Base-by-base conservation (phyloP, 441 rosid genomes). In the Dalechampia spathulata region DNA sequence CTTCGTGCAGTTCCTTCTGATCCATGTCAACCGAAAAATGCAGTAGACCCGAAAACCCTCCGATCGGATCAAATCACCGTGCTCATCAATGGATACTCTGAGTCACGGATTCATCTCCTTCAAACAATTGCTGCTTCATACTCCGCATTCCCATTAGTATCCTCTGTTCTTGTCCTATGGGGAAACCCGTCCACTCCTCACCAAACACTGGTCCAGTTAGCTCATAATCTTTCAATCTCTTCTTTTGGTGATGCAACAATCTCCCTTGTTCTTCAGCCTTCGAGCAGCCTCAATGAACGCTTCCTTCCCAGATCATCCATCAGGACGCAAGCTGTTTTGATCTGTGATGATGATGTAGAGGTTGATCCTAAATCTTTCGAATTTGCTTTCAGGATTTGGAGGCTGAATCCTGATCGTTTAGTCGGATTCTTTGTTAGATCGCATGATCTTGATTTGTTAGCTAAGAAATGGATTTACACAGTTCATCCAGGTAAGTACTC, bases 271-370 rank as follows among this genome's bases (percentile, higher is more conserved):
- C 86, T 72, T 30, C 94, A 88, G 23, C 40, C 73, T 2, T 74
- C 95, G 0, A 70, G 72, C 77, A 92, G 99, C 78, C 86, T 92
- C 64, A 92, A 88, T 56, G 64, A 77, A 16, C 72, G 95, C 22
- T 88, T 92, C 80, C 77, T 86, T 28, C 96, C 96, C 4, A 66
- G 88, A 20, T 55, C 71, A 0, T 67, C 72, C 28, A 69, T 92
- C 25, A 30, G 44, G 46, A 88, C 95, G 20, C 81, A 71, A 44
- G 91, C 88, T 47, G 88, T 86, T 56, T 54, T 88, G 62, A 73
- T 92, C 36, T 81, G 96, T 41, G 96, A 88, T 43, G 96, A 92
- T 32, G 98, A 92, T 49, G 85, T 88, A 37, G 92, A 92, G 75
- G 81, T 92, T 11, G 96, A 86, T 48, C 38, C 38, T 1, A 80